Evolutionary conservation across 306 rosid species (phyloP).

Genomic region (Spatholobus suberectus): DNA sequence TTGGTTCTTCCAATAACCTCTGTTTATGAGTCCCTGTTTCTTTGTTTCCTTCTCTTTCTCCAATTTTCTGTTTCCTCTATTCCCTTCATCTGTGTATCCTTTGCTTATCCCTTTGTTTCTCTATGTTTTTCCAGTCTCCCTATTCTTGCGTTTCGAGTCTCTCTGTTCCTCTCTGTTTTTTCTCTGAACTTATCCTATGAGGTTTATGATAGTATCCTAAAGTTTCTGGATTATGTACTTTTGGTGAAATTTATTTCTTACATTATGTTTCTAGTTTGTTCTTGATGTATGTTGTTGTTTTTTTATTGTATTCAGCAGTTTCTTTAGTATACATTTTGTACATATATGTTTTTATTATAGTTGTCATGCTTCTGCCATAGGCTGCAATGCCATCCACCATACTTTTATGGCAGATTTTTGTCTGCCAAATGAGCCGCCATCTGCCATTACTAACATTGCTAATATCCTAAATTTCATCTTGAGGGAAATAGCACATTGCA

Average conservation of each 20-base stretch:
- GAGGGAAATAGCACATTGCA: background rate
- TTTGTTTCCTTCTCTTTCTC: too few relatives aligned
- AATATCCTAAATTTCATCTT: constrained; percentile 1
- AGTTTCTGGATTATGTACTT: too few relatives aligned
- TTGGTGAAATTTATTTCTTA: too few relatives aligned
- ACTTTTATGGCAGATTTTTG: too few relatives aligned
- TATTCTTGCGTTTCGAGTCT: too few relatives aligned
- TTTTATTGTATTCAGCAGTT: background rate
- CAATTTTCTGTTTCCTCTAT: background rate
- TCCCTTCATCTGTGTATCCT: background rate
- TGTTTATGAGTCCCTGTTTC: too few relatives aligned
- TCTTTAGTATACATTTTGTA: background rate
- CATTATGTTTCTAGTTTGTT: background rate
- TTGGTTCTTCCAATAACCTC: background rate
- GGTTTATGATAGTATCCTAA: too few relatives aligned
- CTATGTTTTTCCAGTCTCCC: too few relatives aligned
- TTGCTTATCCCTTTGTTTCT: background rate
- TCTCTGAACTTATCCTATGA: too few relatives aligned
- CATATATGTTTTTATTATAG: background rate
- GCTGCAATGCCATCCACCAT: background rate
- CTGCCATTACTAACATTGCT: background rate
- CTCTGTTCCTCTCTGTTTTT: too few relatives aligned
- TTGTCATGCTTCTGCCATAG: background rate
- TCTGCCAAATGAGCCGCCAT: background rate
- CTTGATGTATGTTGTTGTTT: background rate